Evolutionary conservation across 495 filamentous ascomycete species (phyloP), one percentile per base, ranked within the genome.

Genomic region (Aspergillus haitiensis): DNA sequence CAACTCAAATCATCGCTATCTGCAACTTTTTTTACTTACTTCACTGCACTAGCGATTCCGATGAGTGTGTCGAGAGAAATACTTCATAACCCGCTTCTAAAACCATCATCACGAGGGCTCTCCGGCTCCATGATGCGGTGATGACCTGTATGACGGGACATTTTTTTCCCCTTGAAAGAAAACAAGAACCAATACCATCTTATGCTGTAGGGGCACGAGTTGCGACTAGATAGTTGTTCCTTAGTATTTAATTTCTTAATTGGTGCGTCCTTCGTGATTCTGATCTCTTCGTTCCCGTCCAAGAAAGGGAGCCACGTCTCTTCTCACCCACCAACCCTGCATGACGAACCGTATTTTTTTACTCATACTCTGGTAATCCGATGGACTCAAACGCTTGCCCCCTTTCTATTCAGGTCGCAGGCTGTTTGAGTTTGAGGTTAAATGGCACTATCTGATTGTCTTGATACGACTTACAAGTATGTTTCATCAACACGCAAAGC

Each of bases 51-150:
- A 88, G 80, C 86, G 85, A 90, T 80, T 92, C 88, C 88, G 86
- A 89, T 89, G 84, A 73, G 86, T 90, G 86, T 82, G 93, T 90
- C 89, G 78, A 93, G 90, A 93, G 74, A 69, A 80, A 77, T 75
- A 67, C 64, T 68, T 40, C 15, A 52, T 77, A 27, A 79, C 80
- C 84, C 88, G 85, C 89, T 87, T 91, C 83, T 91, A 98, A 98
- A 98, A 98, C 93, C 93, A 92, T 97, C 86, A 86, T 91, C 88
- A 91, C 89, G 93, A 98, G 93, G 89, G 90, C 86, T 87, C 78
- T 82, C 69, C 70, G 77, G 91, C 87, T 86, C 91, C 93, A 98
- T 93, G 93, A 98, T 86, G 81, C 86, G 91, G 74, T 92, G 93
- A 97, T 92, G 93, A 98, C 93, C 93, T 96, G 83, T 88, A 81